Conservation (phyloP, 257 asterid genomes). For the Lycium barbarum region DNA sequence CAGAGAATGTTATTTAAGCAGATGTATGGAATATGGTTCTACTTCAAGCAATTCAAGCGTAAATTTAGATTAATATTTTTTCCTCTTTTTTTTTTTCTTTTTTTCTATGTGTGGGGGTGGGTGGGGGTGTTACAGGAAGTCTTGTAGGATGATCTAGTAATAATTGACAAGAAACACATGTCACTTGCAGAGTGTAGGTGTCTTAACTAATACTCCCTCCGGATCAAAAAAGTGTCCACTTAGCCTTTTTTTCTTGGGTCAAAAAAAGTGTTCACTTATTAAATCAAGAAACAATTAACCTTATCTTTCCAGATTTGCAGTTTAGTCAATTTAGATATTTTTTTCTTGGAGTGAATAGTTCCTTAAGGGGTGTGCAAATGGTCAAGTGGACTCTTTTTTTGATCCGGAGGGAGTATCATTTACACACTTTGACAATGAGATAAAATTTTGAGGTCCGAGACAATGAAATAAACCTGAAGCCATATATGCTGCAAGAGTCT, state of each 20-base stretch:
- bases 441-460: constrained; percentile 33
- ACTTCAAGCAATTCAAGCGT: not conserved
- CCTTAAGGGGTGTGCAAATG: no score
- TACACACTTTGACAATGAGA: not conserved
- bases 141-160: constrained; percentile 23
- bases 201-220: not conserved
- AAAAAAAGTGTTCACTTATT: no score
- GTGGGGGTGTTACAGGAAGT: not conserved
- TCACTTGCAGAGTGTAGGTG: constrained; percentile 1
- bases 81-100: not conserved
- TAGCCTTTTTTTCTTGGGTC: no score
- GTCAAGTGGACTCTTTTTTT: no score
- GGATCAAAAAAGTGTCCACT: no score
- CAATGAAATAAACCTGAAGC: constrained; percentile 68
- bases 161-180: constrained; percentile 27
- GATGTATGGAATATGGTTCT: not conserved
- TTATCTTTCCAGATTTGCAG: no score
- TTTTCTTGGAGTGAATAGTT: no score
- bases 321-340: no score
- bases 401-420: no score
- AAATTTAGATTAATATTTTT: not conserved
- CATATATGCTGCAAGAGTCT: constrained; percentile 73
- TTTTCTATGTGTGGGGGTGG: not conserved
- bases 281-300: no score
- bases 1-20: constrained; percentile 18